Conservation (phyloP, 1,284 basidiomycete genomes). For the Leccinum insolens region DNA sequence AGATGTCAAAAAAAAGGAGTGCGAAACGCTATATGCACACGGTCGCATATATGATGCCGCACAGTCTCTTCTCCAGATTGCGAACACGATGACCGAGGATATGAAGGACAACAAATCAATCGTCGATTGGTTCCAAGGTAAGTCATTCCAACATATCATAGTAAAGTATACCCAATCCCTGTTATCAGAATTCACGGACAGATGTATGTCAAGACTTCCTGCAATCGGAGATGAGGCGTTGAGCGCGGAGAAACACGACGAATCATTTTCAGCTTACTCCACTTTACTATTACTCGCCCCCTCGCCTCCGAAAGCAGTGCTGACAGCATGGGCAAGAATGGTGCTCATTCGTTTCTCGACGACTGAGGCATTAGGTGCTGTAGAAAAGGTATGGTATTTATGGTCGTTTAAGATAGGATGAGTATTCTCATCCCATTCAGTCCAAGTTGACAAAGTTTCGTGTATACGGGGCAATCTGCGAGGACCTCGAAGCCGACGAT, state of each 20-base stretch:
- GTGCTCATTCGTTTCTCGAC: neutral
- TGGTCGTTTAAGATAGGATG: neutral
- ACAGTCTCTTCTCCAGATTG: too few species aligned
- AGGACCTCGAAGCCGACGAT: neutral
- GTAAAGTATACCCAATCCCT: neutral
- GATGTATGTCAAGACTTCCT: neutral
- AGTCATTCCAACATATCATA: too few species aligned
- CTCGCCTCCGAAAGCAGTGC: neutral
- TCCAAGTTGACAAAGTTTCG: neutral
- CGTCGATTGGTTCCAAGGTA: too few species aligned
- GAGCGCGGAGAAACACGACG: neutral
- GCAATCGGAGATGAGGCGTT: neutral
- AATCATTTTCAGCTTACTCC: too few species aligned
- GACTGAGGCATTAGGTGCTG: neutral
- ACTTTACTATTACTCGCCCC: too few species aligned
- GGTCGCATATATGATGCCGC: too few species aligned
- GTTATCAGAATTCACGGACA: neutral
- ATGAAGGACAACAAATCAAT: too few species aligned
- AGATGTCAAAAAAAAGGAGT: neutral
- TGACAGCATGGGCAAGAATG: neutral
- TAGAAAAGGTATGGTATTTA: neutral
- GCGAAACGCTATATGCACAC: neutral
- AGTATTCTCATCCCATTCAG: neutral
- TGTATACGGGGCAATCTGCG: neutral
- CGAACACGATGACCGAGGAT: too few species aligned